phyloP scores from a whole-genome alignment of 208 protist species.

The Leptomonas pyrrhocoris region DNA sequence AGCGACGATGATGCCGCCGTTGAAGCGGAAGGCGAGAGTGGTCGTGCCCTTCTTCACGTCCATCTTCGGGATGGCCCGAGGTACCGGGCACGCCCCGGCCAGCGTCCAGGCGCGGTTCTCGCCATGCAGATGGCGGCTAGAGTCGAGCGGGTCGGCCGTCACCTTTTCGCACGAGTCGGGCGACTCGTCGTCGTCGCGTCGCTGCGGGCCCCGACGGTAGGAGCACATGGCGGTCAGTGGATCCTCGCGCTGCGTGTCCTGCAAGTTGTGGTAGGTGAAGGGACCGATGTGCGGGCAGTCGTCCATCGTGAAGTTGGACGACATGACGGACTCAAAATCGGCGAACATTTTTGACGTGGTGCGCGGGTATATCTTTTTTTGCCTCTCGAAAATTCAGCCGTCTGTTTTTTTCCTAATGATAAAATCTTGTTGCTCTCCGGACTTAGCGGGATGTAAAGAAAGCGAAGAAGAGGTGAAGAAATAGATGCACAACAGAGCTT shows the following conservation, averaged over 20 bases:
- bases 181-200: conserved; percentile 21
- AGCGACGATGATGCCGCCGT: conserved; percentile 98
- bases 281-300: conserved; percentile 81
- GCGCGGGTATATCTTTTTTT: neutral
- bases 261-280: conserved; percentile 84
- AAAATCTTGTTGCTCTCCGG: too few species aligned
- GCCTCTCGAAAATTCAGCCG: neutral
- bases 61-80: conserved; percentile 82
- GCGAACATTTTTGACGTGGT: conserved; percentile 42
- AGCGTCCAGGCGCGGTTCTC: conserved; percentile 80
- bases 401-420: too few species aligned
- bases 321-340: conserved; percentile 73
- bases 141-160: conserved; percentile 80
- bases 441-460: too few species aligned
- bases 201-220: conserved; percentile 30
- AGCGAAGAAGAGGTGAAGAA: too few species aligned
- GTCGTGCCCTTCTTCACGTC: conserved; percentile 98
- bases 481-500: too few species aligned
- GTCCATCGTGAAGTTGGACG: conserved; percentile 76
- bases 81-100: conserved; percentile 77
- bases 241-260: conserved; percentile 24
- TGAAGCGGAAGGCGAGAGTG: conserved; percentile 98
- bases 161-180: conserved; percentile 62
- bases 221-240: conserved; percentile 21
- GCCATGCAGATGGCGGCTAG: conserved; percentile 56